Evolutionary conservation across 164 flowering plant species (phyloP), one percentile per base, ranked within the genome.

Genomic region (Berberis vulgaris): DNA sequence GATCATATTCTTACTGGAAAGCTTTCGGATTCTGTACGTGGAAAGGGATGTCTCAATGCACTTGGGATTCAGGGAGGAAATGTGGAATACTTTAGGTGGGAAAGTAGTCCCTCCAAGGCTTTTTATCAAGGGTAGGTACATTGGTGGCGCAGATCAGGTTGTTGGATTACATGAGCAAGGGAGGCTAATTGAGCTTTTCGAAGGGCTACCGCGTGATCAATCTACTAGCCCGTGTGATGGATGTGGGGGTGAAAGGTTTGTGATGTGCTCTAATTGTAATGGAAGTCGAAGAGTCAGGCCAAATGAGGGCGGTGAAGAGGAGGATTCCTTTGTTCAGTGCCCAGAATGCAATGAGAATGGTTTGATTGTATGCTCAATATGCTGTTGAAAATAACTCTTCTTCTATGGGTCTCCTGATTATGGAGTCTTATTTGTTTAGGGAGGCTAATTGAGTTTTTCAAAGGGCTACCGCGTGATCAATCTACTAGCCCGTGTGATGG

Each of bases 21-120:
- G 82, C 64, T 78, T 87, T 42, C 68, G 68, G 49, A 66, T 92
- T 6, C 2, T 66, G 65, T 85, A 70, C 64, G 54, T 62, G 7
- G 96, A 89, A 67, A 78, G 98, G 49, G 98, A 92, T 50, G 83
- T 92, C 1, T 85, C 96, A 45, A 80, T 88, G 93, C 82, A 92
- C 65, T 65, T 73, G 71, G 93, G 73, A 49, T 90, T 64, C 72
- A 82, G 86, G 70, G 91, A 88, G 38, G 91, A 93, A 65, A 54
- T 92, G 54, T 82, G 88, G 91, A 69, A 66, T 60, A 59, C 81
- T 11, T 60, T 85, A 72, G 93, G 84, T 3, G 79, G 80, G 0
- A 84, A 79, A 71, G 79, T 77, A 8, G 78, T 84, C 41, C 96
- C 96, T 50, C 96, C 94, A 1, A 79, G 81, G 82, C 80, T 92